Base-by-base conservation (phyloP, 1,284 basidiomycete genomes). In the Ganoderma lingzhi region DNA sequence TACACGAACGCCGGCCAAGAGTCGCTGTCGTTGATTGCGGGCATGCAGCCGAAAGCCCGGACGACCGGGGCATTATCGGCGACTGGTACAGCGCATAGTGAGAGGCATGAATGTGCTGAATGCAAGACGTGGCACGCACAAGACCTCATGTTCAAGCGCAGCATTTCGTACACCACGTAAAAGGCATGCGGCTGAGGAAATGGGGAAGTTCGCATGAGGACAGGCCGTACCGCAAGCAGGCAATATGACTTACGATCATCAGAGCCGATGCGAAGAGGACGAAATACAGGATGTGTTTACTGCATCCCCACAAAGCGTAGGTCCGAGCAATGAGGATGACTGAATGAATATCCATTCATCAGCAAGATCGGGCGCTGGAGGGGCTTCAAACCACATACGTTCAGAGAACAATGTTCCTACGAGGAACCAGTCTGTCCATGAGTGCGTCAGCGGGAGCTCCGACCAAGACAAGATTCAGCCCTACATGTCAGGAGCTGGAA, bases 251-350 rank as follows among this genome's bases (percentile, higher is more conserved):
- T 10, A 59, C 56, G 10, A 39, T 23, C 56, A 63, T 45, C 9
- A 63, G 6, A 10, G 17, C 19, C 2, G 19, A 15, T 0, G 44
- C 45, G n/a, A 51, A 42, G 19, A 48, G 2, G 2, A 14, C 32
- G 32, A 45, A 45, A 10, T 59, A 59, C 3, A 59, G 17, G n/a
- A 59, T 59, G n/a, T n/a, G 56, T 9, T 39, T 37, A 10, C 35
- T 39, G 45, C 41, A 48, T 10, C 32, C 62, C 62, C 62, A 63
- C 15, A 63, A 32, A 14, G 62, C 62, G 15, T 45, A 45, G 3
- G 62, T 63, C 10, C 62, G 41, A 12, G 45, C 45, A 10, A 63
- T 51, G 28, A 63, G 45, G 45, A 63, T 63, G 12, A 63, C 62
- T 63, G 23, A 0, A 58, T 59, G 8, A 17, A 12, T 3, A 39